Evolutionary conservation across 2,329 filamentous ascomycete genomes (phyloP).

Genomic region (Hypoxylon sp.): DNA sequence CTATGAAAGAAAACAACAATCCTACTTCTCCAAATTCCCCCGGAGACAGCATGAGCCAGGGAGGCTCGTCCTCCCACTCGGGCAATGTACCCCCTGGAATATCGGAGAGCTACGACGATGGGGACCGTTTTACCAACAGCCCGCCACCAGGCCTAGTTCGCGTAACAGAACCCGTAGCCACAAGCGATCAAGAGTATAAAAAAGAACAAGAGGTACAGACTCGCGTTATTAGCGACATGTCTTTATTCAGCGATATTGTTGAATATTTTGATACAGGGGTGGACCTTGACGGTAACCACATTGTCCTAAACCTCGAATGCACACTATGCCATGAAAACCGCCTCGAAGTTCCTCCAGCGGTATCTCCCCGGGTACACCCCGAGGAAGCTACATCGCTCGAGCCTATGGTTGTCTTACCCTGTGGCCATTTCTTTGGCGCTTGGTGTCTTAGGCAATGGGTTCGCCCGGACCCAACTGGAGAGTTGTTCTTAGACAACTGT

Average conservation of each 20-base stretch:
- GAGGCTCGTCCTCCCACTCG: not conserved
- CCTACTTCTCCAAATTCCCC: not conserved
- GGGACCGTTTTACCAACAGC: not conserved
- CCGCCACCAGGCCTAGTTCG: slow-evolving; percentile 15
- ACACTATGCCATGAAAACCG: slow-evolving; percentile 34
- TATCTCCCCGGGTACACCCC: not conserved
- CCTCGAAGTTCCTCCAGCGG: slow-evolving; percentile 25
- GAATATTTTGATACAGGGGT: slow-evolving; percentile 19
- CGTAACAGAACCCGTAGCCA: not conserved
- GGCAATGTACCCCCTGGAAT: slow-evolving; percentile 5
- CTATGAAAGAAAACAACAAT: not conserved
- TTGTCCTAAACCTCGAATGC: slow-evolving; percentile 39
- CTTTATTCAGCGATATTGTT: slow-evolving; percentile 44
- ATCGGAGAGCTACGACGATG: not conserved
- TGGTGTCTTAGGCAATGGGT: slow-evolving; percentile 32
- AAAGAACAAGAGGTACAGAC: not conserved
- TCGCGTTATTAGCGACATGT: not conserved
- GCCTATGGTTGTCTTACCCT: slow-evolving; percentile 41
- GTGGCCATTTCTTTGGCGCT: slow-evolving; percentile 46
- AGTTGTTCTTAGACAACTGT: slow-evolving; percentile 9
- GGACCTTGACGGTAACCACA: slow-evolving; percentile 29
- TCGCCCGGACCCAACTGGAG: not conserved
- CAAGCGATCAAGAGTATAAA: not conserved
- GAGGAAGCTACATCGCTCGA: not conserved
- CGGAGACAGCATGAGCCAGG: not conserved